Evolutionary conservation across 2,329 filamentous ascomycete species (phyloP).

Genomic region (Colletotrichum graminicola): DNA sequence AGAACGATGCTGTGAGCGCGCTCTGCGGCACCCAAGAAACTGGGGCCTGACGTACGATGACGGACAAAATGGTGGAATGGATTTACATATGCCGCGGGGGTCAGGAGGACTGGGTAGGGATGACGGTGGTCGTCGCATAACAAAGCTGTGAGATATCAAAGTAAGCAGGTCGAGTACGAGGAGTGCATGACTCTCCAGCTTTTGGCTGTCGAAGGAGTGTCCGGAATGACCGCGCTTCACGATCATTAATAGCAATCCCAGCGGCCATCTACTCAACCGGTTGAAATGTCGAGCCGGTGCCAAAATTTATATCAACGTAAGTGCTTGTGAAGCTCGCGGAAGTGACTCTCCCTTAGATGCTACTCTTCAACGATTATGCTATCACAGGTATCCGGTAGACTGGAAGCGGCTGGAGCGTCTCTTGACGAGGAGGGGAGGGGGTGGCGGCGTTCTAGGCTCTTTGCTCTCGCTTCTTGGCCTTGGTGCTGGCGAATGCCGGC

Average conservation of each 20-base stretch:
- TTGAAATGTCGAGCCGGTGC: background rate
- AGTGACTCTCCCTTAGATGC: background rate
- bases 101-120: constrained; percentile 11
- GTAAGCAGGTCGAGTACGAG: constrained; percentile 21
- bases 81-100: constrained; percentile 34
- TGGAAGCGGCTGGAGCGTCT: constrained; percentile 35
- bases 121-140: constrained; percentile 20
- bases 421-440: constrained; percentile 15
- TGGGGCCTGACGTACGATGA: constrained; percentile 42
- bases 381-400: constrained; percentile 28
- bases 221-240: background rate
- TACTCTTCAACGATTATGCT: constrained; percentile 20
- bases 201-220: background rate
- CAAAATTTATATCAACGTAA: background rate
- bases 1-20: constrained; percentile 18
- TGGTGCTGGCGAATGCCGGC: constrained; percentile 38
- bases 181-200: background rate
- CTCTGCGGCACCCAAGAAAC: constrained; percentile 31
- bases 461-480: constrained; percentile 30
- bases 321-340: background rate
- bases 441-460: constrained; percentile 37
- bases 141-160: constrained; percentile 21
- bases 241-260: background rate
- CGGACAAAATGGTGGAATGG: constrained; percentile 32
- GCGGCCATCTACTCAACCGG: background rate